Evolutionary conservation across 2,329 filamentous ascomycete species (phyloP).

Genomic region (Aspergillus costaricaensis): DNA sequence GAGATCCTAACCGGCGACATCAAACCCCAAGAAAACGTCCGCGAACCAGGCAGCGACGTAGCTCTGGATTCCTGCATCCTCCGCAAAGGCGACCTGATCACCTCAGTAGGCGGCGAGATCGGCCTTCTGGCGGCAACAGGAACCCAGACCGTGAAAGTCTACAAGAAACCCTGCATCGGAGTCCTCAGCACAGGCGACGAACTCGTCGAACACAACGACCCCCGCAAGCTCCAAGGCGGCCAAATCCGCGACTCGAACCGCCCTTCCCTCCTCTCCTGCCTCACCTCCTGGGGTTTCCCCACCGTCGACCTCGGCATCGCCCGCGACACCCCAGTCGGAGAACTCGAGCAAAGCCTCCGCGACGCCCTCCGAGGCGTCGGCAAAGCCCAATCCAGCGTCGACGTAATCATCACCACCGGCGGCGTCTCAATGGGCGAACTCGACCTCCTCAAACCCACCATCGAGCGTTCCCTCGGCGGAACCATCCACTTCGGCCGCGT

Average conservation of each 20-base stretch:
- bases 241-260: slow-evolving; percentile 94
- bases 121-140: slow-evolving; percentile 87
- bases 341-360: slow-evolving; percentile 75
- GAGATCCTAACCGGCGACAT: slow-evolving; percentile 81
- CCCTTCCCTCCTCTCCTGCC: slow-evolving; percentile 79
- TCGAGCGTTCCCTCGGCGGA: slow-evolving; percentile 84
- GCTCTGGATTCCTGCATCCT: slow-evolving; percentile 69
- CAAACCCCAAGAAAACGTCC: slow-evolving; percentile 78
- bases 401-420: slow-evolving; percentile 87
- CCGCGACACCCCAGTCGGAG: slow-evolving; percentile 56
- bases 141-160: slow-evolving; percentile 69
- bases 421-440: slow-evolving; percentile 98
- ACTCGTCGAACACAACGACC: slow-evolving; percentile 71
- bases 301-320: slow-evolving; percentile 85
- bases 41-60: slow-evolving; percentile 89
- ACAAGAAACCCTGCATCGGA: slow-evolving; percentile 75
- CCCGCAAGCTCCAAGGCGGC: slow-evolving; percentile 67
- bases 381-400: slow-evolving; percentile 54
- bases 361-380: slow-evolving; percentile 63
- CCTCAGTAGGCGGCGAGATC: slow-evolving; percentile 84
- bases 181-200: slow-evolving; percentile 95
- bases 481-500: slow-evolving; percentile 96
- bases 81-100: slow-evolving; percentile 76
- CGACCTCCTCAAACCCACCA: slow-evolving; percentile 92
- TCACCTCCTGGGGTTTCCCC: slow-evolving; percentile 72